Base-by-base conservation (phyloP, 345 rosid species). In the Eutrema yunnanense region DNA sequence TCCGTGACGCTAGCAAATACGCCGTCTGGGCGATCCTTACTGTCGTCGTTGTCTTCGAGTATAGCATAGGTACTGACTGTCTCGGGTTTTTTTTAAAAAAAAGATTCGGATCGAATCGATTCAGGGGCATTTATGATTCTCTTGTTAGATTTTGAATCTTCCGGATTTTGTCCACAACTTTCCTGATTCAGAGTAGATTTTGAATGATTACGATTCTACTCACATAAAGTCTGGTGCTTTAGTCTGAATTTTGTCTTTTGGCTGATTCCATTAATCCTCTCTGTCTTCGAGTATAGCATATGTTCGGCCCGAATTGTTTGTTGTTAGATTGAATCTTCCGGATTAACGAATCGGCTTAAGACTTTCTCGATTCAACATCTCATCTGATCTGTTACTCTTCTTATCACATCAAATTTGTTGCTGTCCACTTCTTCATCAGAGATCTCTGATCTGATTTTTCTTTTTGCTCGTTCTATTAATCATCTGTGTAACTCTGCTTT, bases 1-100 rank as follows among this genome's bases (percentile, higher is more conserved):
- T 90, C 8, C 63, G 62, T 53, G 56, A 80, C 6, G 82, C 76
- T 48, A 81, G 80, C 71, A 87, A 90, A 67, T 90, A 88, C 77
- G 84, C 96, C 34, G 84, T 92, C 51, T 92, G 98, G 98, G 95
- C 96, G 2, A 82, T 92, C 27, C 90, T 92, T 14, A 92, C 96
- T 0, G 96, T 90, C 4, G 92, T 92, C 29, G 96, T 92, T 12
- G 96, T 92, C 67, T 92, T 92, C 49, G 98, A 92, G 67, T 92
- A 75, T 83, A 92, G 87, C 81, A 86, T 90, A 70, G 96, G 98
- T 92, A 78, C 49, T 69, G 7, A 73, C 26, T 57, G 9, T 8
- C 29, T 44, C 32, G 2, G 2, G 9, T 34, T 9, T 9, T 27
- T 32, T 16, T 16, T 16, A n/a, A n/a, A n/a, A n/a, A n/a, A n/a